These are phyloP conservation scores for Hibiscus trionum DNA, from an alignment of 345 rosid genomes.

Conservation along the genomic window DNA sequence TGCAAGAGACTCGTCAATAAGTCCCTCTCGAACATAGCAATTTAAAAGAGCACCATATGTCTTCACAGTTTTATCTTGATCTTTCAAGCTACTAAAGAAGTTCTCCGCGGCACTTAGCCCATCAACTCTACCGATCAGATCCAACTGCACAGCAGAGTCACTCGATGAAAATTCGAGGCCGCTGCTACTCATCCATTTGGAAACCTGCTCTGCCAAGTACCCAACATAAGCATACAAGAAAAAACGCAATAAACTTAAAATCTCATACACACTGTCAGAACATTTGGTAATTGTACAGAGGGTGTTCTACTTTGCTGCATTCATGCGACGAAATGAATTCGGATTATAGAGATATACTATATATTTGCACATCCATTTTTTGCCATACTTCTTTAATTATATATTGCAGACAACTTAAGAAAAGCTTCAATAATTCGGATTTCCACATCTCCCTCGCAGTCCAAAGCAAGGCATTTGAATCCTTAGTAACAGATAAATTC, in stretches of 20 bases:
- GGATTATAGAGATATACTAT: not conserved
- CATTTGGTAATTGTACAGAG: not conserved
- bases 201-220: slow-evolving; percentile 27
- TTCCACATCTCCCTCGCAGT: not conserved
- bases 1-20: slow-evolving; percentile 31
- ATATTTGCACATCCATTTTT: not conserved
- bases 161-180: slow-evolving; percentile 14
- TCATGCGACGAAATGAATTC: not conserved
- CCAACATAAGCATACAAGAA: not conserved
- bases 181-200: slow-evolving; percentile 29
- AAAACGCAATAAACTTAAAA: not conserved
- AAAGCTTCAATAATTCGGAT: not conserved
- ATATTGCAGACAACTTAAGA: not conserved
- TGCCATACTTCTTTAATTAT: not conserved
- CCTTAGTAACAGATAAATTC: not conserved
- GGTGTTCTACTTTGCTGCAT: not conserved
- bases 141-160: slow-evolving; percentile 36
- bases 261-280: not conserved
- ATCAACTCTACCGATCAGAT: slow-evolving; percentile 35
- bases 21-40: slow-evolving; percentile 37
- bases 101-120: slow-evolving; percentile 33
- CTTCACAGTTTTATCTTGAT: slow-evolving; percentile 24
- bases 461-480: not conserved
- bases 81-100: slow-evolving; percentile 28
- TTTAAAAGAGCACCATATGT: slow-evolving; percentile 39